These are phyloP conservation scores for Geotrichum citri-aurantii DNA, from an alignment of 1,139 yeast species.

Conservation along the genomic window DNA sequence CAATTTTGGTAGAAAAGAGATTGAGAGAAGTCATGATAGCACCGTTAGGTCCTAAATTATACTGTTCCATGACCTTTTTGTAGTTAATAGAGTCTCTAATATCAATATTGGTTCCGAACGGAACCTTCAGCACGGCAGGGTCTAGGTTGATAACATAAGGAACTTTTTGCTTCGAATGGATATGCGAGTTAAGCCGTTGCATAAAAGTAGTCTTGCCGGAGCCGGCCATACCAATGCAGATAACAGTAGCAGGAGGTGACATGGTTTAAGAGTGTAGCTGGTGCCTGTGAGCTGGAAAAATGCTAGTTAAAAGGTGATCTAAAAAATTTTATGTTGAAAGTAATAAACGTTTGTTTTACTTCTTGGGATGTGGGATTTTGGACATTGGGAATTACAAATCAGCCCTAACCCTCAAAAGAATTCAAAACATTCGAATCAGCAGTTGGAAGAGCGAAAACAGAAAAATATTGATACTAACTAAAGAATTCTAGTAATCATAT, in stretches of 20 bases:
- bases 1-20: constrained; percentile 89
- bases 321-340: not conserved
- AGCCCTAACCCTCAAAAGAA: not conserved
- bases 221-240: constrained; percentile 97
- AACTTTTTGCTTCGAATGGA: constrained; percentile 60
- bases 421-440: too few relatives aligned
- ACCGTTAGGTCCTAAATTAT: constrained; percentile 94
- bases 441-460: too few relatives aligned
- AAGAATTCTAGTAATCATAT: too few relatives aligned
- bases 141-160: constrained; percentile 90
- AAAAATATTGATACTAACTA: too few relatives aligned
- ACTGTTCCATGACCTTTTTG: constrained; percentile 87
- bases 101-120: constrained; percentile 91
- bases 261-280: constrained; percentile 1
- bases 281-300: not conserved
- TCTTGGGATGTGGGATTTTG: not conserved
- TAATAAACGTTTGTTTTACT: not conserved
- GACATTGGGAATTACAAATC: not conserved
- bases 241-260: constrained; percentile 35
- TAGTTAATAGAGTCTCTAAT: constrained; percentile 94
- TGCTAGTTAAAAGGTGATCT: not conserved
- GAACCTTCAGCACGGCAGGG: constrained; percentile 91
- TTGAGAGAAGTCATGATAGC: constrained; percentile 95
- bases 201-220: constrained; percentile 97
- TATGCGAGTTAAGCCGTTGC: constrained; percentile 88